phyloP scores from a whole-genome alignment of 176 grass and related monocot species.

The Hsuehochloa calcarea region DNA sequence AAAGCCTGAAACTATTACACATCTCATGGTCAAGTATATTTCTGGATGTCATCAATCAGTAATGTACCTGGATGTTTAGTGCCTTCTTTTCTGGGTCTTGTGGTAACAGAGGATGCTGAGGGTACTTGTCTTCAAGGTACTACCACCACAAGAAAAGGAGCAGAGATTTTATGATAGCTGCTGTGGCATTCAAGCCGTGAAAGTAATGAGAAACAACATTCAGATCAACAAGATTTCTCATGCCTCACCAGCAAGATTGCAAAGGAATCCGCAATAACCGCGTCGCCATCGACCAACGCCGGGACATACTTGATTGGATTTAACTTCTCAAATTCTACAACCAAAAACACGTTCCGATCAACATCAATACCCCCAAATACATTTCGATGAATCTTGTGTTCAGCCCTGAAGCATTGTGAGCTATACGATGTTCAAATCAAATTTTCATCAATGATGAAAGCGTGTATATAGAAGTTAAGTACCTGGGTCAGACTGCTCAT shows the following conservation, averaged over 20 bases:
- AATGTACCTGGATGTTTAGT: conserved; percentile 56
- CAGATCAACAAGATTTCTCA: background rate
- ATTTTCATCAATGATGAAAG: background rate
- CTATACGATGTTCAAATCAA: background rate
- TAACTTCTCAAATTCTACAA: conserved; percentile 23
- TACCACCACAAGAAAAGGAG: conserved; percentile 7
- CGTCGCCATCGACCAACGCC: background rate
- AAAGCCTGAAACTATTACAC: background rate
- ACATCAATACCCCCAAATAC: background rate
- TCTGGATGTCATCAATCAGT: background rate
- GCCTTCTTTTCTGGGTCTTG: conserved; percentile 51
- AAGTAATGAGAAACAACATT: background rate
- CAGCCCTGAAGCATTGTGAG: background rate
- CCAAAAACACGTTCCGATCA: background rate
- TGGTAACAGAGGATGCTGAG: conserved; percentile 58
- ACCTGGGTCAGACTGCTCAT: conserved; percentile 36
- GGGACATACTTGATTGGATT: conserved; percentile 40
- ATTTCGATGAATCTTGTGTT: background rate
- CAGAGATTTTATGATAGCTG: background rate
- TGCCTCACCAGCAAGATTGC: conserved; percentile 32
- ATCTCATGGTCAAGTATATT: background rate
- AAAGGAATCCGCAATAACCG: background rate
- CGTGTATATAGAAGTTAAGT: background rate
- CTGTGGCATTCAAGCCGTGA: background rate
- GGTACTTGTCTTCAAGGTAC: conserved; percentile 80